Conservation (phyloP, 441 rosid species). For the Euphorbia schlechtendalii region DNA sequence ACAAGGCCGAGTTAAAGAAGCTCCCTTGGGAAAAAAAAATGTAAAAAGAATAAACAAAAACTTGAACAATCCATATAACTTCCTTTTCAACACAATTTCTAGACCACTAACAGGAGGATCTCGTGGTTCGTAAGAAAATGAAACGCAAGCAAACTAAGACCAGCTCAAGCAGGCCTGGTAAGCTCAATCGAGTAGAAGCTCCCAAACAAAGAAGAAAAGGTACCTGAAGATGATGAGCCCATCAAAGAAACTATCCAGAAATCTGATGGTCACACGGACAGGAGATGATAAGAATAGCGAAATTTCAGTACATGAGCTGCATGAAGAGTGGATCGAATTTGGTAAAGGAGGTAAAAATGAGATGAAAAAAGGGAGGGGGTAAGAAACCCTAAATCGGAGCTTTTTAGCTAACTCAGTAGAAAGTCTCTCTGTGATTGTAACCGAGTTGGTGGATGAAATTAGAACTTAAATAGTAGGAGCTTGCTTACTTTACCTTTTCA, state of each 20-base stretch:
- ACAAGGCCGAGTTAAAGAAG: not conserved
- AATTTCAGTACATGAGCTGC: not conserved
- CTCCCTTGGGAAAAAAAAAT: not conserved
- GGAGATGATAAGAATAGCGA: not conserved
- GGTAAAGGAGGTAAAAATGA: not conserved
- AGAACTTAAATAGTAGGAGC: conserved; percentile 1
- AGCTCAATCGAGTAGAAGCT: conserved; percentile 1
- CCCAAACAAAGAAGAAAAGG: not conserved
- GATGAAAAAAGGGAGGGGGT: not conserved
- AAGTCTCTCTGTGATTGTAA: conserved; percentile 15
- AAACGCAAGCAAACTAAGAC: not conserved
- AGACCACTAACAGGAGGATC: conserved; percentile 8
- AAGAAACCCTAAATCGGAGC: conserved; percentile 23
- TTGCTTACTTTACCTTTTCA: conserved; percentile 16
- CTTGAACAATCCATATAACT: not conserved
- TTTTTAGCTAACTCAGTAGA: conserved; percentile 11
- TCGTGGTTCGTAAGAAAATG: not conserved
- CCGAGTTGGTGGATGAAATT: conserved; percentile 20
- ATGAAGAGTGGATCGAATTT: conserved; percentile 7
- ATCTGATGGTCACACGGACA: not conserved
- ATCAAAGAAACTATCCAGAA: conserved; percentile 18
- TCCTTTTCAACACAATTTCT: not conserved
- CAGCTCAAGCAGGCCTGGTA: not conserved
- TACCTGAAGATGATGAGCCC: conserved; percentile 49
- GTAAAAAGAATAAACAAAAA: not conserved